Base-by-base conservation (phyloP, 2,329 filamentous ascomycete genomes). In the Chalaropsis ovoidea region DNA sequence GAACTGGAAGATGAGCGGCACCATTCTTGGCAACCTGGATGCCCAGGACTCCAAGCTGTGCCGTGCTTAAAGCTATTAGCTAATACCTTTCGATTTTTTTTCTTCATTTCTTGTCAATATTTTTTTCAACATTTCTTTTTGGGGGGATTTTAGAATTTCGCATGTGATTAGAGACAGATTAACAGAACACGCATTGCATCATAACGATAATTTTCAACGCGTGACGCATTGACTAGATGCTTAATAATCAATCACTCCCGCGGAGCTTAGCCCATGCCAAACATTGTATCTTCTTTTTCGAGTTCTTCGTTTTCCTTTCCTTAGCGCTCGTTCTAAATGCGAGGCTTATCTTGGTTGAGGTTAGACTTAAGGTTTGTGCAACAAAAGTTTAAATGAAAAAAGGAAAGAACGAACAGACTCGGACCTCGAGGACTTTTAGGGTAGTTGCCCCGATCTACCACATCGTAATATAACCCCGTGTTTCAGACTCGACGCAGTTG, bases 1-100 rank as follows among this genome's bases (percentile, higher is more conserved):
- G 63, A 73, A 71, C 4, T 83, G 80, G 80, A 70, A 72, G 22
- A 76, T 77, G 6, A 65, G 68, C 27, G 69, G 69, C 10, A 71
- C 72, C 19, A 45, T 67, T 43, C 64, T 67, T 63, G 73, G 71
- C 64, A 71, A 68, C 10, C 45, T 74, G 47, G 71, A 76, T 17
- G 73, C 72, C 24, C 75, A 74, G 65, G 69, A 71, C 64, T 76
- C 76, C 3, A 73, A 72, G 52, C 69, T 78, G 45, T 78, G 77
- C 68, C 66, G 63, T 27, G 60, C 58, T 47, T 62, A 56, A 56
- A 31, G 15, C 11, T 10, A 17, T 15, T 31, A 56, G 17, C 27
- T 11, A 31, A 13, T 15, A 13, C 52, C 15, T 56, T 17, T 56
- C 24, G 13, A 13, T 56, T 56, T 15, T 17, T 35, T 35, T 56